phyloP scores from a whole-genome alignment of 148 eudicot species.

The Oxyria digyna region DNA sequence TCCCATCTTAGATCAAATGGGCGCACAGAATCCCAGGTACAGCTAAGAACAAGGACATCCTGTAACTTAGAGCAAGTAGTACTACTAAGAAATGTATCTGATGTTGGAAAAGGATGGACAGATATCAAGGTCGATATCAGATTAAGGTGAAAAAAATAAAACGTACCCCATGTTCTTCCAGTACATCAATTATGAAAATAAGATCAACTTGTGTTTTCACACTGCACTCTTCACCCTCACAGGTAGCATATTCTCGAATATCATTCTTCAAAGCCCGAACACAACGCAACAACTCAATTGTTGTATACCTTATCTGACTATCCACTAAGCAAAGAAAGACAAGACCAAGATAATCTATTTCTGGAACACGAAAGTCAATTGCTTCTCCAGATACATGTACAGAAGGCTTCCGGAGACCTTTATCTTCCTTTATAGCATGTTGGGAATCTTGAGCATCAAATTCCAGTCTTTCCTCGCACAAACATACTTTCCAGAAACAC shows the following conservation, averaged over 20 bases:
- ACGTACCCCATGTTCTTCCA: constrained; percentile 95
- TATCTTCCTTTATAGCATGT: constrained; percentile 34
- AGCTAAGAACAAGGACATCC: constrained; percentile 98
- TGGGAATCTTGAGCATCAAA: constrained; percentile 50
- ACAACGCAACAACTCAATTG: constrained; percentile 87
- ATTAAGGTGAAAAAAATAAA: background rate
- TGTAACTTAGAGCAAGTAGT: constrained; percentile 21
- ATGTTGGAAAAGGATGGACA: background rate
- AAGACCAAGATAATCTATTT: constrained; percentile 94
- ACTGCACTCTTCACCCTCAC: constrained; percentile 43
- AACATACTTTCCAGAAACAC: constrained; percentile 92
- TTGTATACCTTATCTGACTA: constrained; percentile 93
- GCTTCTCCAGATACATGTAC: constrained; percentile 77
- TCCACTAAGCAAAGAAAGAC: constrained; percentile 90
- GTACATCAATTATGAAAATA: constrained; percentile 84
- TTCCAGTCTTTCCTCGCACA: constrained; percentile 62
- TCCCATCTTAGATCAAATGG: constrained; percentile 86
- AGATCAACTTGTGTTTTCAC: constrained; percentile 70
- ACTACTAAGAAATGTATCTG: background rate
- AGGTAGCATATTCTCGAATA: constrained; percentile 53
- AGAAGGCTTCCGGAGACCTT: constrained; percentile 57
- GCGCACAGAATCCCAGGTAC: constrained; percentile 91
- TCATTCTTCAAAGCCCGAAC: constrained; percentile 93
- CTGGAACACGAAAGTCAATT: constrained; percentile 79
- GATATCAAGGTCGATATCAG: background rate